Base-by-base conservation (phyloP, 805 yeast genomes). In the Candida broadrunensis region DNA sequence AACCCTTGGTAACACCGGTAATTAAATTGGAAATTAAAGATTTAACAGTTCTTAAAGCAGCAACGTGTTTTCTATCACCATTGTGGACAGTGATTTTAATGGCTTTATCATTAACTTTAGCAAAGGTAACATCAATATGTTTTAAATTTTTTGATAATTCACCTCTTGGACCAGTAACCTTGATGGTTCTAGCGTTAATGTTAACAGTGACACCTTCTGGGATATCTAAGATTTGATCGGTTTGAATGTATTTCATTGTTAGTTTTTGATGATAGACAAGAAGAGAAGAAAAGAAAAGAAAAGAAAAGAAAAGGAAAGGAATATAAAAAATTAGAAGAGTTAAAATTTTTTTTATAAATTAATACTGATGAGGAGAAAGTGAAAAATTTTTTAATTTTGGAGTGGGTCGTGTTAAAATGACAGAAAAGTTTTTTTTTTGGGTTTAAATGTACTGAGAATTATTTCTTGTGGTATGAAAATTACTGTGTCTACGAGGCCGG, bases 51-150 rank as follows among this genome's bases (percentile, higher is more conserved):
- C 98, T 90, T 72, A 93, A 81, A 67, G 97, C 86, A 72, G 99
- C 99, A 72, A 93, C 98, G 78, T 93, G 99, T 85, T 91, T 91
- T 83, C 98, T 88, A 86, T 88, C 96, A 79, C 98, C 99, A 72
- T 91, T 88, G 85, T 86, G 95, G 58, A 93, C 97, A 60, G 89
- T 79, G 70, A 93, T 81, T 77, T 85, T 86, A 76, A 93, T 78
- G 62, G 78, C 81, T 54, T 66, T 77, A 77, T 80, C 75, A 67
- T 73, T 70, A 54, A 86, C 66, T 80, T 90, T 88, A 65, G 71
- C 60, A 85, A 93, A 91, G 58, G 97, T 84, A 60, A 93, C 96
- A 72, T 91, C 88, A 63, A 93, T 83, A 80, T 93, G 99, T 70
- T 84, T 82, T 70, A 91, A 80, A 79, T 85, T 80, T 84, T 93